A percentile compares a stretch with the other conserved stretches of the same genome.
These are phyloP conservation scores for Mrakia blollopis DNA, from an alignment of 768 basidiomycete species.

Conservation along the genomic window DNA sequence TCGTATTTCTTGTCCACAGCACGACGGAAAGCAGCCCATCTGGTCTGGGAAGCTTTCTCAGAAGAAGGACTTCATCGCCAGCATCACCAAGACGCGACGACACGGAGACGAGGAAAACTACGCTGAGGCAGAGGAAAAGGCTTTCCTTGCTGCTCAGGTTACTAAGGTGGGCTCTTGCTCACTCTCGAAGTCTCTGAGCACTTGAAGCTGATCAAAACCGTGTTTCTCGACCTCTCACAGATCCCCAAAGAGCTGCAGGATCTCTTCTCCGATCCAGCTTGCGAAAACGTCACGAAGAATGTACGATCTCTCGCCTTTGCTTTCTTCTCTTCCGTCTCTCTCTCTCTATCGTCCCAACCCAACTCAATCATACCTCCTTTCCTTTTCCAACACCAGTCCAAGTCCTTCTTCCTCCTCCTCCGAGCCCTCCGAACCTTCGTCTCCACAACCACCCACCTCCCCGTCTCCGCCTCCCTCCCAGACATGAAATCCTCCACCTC, in stretches of 20 bases:
- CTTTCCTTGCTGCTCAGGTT: constrained; percentile 47
- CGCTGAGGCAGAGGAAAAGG: constrained; percentile 86
- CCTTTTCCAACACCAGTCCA: constrained; percentile 44
- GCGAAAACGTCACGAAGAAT: constrained; percentile 48
- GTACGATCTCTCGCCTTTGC: too few species aligned
- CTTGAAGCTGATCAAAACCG: too few species aligned
- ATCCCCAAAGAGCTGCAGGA: constrained; percentile 63
- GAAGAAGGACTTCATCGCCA: constrained; percentile 69
- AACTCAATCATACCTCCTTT: neutral
- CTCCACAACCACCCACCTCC: constrained; percentile 55
- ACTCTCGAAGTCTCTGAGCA: neutral
- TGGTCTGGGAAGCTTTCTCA: constrained; percentile 51
- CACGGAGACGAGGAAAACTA: constrained; percentile 86
- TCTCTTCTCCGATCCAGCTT: constrained; percentile 61
- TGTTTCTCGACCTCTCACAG: constrained; percentile 39
- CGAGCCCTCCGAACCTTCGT: constrained; percentile 65
- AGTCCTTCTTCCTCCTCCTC: constrained; percentile 74
- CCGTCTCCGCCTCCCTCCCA: constrained; percentile 78
- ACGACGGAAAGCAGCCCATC: constrained; percentile 58
- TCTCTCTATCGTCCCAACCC: neutral
- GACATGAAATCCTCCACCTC: constrained; percentile 93
- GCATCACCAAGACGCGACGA: constrained; percentile 57
- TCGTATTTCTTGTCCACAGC: constrained; percentile 48
- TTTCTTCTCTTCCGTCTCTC: neutral
- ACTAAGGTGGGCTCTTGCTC: constrained; percentile 46